Evolutionary conservation across 2,329 filamentous ascomycete genomes (phyloP), one percentile per base, ranked within the genome.

Genomic region (Thermothelomyces thermophilus): DNA sequence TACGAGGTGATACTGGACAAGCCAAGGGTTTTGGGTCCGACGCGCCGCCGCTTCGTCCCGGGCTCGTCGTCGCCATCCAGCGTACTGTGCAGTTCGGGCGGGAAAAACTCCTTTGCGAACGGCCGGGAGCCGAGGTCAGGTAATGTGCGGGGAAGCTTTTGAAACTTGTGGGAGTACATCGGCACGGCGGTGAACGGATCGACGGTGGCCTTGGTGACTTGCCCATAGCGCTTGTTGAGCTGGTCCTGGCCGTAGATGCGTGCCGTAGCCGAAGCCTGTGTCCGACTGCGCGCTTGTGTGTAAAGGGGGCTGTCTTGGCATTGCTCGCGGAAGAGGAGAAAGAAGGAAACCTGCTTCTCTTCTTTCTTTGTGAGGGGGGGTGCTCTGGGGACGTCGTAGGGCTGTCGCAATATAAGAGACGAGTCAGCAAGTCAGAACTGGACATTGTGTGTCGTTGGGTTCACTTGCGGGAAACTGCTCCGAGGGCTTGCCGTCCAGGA

Each of bases 141-240:
- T 43, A 82, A 67, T 3, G 72, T 70, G 39, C 77, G 70, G 48
- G 77, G 73, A 36, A 72, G 68, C 51, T 71, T 70, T 31, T 71
- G 66, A 60, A 81, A 80, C 50, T 72, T 72, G 57, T 79, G 72
- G 37, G 75, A 77, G 66, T 79, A 81, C 52, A 74, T 75, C n/a
- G 76, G 76, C 49, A 81, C 72, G 35, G 74, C 70, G n/a, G 70
- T 73, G 63, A 82, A 82, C 17, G 78, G 76, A 62, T 82, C 77
- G 43, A 76, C 59, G 11, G 74, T 77, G 33, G 77, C 77, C 58
- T 74, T 76, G 65, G 68, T 79, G 62, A 72, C 73, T 58, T 75
- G 65, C 53, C 72, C 75, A 65, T 76, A 82, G 48, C 72, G 73
- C 55, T 73, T 72, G 64, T 81, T 81, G 61, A 74, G 66, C 64